Base-by-base conservation (phyloP, 306 rosid species). In the Cucurbita ficifolia region DNA sequence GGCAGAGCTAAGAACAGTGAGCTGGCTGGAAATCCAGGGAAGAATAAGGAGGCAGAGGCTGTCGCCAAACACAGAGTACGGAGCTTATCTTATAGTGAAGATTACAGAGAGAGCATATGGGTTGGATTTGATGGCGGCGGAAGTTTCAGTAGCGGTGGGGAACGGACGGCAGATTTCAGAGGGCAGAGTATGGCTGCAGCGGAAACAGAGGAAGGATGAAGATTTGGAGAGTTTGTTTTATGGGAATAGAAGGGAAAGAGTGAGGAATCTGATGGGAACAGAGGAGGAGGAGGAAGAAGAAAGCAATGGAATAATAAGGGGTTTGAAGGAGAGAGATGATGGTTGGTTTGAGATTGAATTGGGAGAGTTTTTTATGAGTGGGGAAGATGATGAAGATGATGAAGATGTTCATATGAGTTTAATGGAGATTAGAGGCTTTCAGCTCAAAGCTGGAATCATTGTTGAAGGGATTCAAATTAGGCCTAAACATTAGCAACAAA, bases 281-380 rank as follows among this genome's bases (percentile, higher is more conserved):
- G 56, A 63, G 13, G 59, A 42, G 6, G 56, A 63, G 13, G 59
- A 42, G 6, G 2, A 12, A 56, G 5, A 14, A 21, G 51, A 57
- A 0, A 1, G 6, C 0, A 13, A 59, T 5, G 43, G 6, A 17
- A 16, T 62, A n/a, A 39, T 62, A n/a, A 39, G 17, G 67, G 45
- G 73, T 16, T 72, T 83, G 0, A 16, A 1, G 0, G 49, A 81
- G 16, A 85, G 96, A 76, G 79, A 75, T 0, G 92, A 84, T 62
- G 89, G 86, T 9, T 89, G 96, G 96, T 77, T 77, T 88, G 96
- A 90, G 82, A 80, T 90, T 56, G 83, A 87, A 77, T 35, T 90
- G 4, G 96, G 96, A 1, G 83, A 81, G 57, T 87, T 90, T 52
- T 83, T 77, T 16, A 80, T 29, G 33, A 29, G 33, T 29, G 33